Conservation (phyloP, 345 rosid genomes). For the Populus davidiana region DNA sequence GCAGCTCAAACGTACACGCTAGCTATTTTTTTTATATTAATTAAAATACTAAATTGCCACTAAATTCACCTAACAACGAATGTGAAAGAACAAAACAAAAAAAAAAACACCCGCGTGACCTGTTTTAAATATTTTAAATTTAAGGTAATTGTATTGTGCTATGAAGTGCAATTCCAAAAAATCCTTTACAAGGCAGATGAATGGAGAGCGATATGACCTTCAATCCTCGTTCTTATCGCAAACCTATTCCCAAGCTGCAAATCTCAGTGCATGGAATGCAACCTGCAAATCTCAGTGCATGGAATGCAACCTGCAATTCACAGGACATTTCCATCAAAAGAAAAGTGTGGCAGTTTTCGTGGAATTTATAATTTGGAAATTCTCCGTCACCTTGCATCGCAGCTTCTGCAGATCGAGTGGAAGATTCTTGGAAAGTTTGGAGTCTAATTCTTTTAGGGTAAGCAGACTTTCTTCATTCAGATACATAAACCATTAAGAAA, state of each 20-base stretch:
- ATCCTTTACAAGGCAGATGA: not conserved
- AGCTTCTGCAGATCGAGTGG: conserved; percentile 74
- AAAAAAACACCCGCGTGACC: no score
- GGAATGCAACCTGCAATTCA: no score
- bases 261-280: conserved; percentile 69
- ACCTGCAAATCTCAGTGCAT: no score
- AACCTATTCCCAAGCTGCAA: conserved; percentile 54
- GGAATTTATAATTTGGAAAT: not conserved
- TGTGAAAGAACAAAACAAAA: no score
- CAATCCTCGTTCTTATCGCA: conserved; percentile 77
- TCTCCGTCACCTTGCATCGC: conserved; percentile 51
- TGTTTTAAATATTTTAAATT: no score
- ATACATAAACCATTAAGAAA: conserved; percentile 30
- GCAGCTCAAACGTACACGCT: no score
- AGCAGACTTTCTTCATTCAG: conserved; percentile 59
- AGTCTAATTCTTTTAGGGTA: conserved; percentile 61
- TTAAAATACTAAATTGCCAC: no score
- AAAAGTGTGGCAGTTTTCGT: not conserved
- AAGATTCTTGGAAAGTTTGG: conserved; percentile 67
- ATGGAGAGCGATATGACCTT: conserved; percentile 72
- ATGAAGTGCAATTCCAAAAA: no score
- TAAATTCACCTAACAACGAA: no score
- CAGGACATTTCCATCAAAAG: not conserved
- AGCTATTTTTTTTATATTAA: no score
- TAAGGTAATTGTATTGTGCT: no score